A percentile compares a stretch with the other conserved stretches of the same genome.
Conservation (phyloP, 139 green algal species). For the Picochlorum sp. region DNA sequence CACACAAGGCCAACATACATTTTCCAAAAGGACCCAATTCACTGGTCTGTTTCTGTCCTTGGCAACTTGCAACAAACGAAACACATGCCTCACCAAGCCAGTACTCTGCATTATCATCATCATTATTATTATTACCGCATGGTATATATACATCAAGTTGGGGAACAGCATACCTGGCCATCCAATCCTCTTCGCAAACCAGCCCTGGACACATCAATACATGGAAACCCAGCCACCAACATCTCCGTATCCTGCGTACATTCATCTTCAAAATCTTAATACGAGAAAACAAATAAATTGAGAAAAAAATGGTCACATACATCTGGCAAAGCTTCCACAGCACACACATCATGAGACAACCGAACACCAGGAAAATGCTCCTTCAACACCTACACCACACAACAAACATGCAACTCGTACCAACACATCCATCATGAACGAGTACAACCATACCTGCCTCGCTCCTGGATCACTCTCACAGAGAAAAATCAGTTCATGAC, state of each 20-base stretch:
- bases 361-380: slow-evolving; percentile 8
- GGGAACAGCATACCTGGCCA: slow-evolving; percentile 16
- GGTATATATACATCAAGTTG: neutral
- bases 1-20: slow-evolving; percentile 19
- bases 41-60: slow-evolving; percentile 38
- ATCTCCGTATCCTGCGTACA: slow-evolving; percentile 61
- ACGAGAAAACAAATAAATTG: neutral
- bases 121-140: neutral
- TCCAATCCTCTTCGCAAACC: slow-evolving; percentile 54
- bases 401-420: slow-evolving; percentile 11
- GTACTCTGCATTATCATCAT: slow-evolving; percentile 37
- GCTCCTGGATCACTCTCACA: slow-evolving; percentile 71
- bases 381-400: slow-evolving; percentile 14
- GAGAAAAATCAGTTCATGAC: slow-evolving; percentile 73
- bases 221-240: slow-evolving; percentile 81
- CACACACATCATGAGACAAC: slow-evolving; percentile 19
- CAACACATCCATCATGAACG: no score
- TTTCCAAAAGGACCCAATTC: slow-evolving; percentile 88
- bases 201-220: slow-evolving; percentile 69
- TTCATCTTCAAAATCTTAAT: neutral
- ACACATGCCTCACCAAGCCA: slow-evolving; percentile 72
- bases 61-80: slow-evolving; percentile 59
- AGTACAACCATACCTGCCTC: slow-evolving; percentile 43
- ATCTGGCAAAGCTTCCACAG: slow-evolving; percentile 22
- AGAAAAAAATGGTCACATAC: neutral